These are phyloP conservation scores for Aspergillus pseudonomiae DNA, from an alignment of 2,329 filamentous ascomycete species.

Conservation along the genomic window DNA sequence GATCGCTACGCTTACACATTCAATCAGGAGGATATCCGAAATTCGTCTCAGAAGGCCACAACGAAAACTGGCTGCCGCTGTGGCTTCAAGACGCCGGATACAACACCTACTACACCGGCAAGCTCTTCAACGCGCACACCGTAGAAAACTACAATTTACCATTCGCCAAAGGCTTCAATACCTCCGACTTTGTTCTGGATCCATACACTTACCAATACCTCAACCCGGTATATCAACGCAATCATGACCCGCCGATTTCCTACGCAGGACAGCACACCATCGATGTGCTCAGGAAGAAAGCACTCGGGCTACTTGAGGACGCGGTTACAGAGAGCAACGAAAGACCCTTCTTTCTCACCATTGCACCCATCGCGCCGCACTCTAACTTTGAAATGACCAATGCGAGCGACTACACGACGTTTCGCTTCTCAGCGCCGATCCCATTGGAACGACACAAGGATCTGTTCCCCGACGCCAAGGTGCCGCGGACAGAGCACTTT, in stretches of 20 bases:
- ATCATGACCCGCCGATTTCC: slow-evolving; percentile 56
- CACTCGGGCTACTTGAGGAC: slow-evolving; percentile 61
- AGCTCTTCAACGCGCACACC: slow-evolving; percentile 55
- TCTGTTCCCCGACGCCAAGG: slow-evolving; percentile 61
- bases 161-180: slow-evolving; percentile 32
- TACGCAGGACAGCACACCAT: slow-evolving; percentile 57
- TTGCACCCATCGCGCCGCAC: slow-evolving; percentile 69
- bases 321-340: slow-evolving; percentile 49
- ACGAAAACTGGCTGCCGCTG: slow-evolving; percentile 52
- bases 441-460: slow-evolving; percentile 62
- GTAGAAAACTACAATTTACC: slow-evolving; percentile 50
- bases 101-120: slow-evolving; percentile 57
- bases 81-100: slow-evolving; percentile 55
- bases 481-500: slow-evolving; percentile 66
- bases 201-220: slow-evolving; percentile 64
- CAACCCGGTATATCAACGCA: slow-evolving; percentile 64
- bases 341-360: slow-evolving; percentile 66
- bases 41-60: slow-evolving; percentile 54
- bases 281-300: slow-evolving; percentile 61
- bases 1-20: no score
- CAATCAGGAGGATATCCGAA: slow-evolving; percentile 49
- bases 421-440: slow-evolving; percentile 50
- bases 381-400: slow-evolving; percentile 51
- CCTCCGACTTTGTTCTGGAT: slow-evolving; percentile 43
- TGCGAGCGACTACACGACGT: slow-evolving; percentile 30